These are phyloP conservation scores for Barbatosphaeria neglecta DNA, from an alignment of 495 filamentous ascomycete genomes.

Conservation along the genomic window DNA sequence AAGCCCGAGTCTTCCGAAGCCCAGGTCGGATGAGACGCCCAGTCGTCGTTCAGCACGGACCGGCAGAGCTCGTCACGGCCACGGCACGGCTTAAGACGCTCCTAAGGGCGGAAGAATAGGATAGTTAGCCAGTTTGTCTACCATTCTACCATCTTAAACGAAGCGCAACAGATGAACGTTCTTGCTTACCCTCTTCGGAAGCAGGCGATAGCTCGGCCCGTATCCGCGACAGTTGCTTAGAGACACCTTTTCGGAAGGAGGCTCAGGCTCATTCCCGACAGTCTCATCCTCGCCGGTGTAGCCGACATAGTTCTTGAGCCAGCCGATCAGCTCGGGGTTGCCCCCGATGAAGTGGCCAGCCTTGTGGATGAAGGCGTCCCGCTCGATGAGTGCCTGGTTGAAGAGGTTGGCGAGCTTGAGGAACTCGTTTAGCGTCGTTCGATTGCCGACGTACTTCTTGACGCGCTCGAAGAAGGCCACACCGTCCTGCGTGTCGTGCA, in stretches of 20 bases:
- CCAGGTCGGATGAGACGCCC: slow-evolving; percentile 98
- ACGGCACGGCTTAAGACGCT: slow-evolving; percentile 76
- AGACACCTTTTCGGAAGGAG: slow-evolving; percentile 64
- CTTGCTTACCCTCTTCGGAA: slow-evolving; percentile 63
- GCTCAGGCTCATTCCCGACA: slow-evolving; percentile 66
- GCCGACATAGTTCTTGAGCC: slow-evolving; percentile 69
- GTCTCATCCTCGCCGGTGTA: slow-evolving; percentile 60
- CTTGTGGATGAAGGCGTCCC: slow-evolving; percentile 65
- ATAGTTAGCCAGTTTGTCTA: neutral
- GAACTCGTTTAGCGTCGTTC: slow-evolving; percentile 85
- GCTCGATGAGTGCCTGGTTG: slow-evolving; percentile 79
- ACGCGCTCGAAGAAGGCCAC: slow-evolving; percentile 89
- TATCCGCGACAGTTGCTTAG: slow-evolving; percentile 87
- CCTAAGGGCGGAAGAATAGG: slow-evolving; percentile 30
- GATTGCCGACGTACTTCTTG: slow-evolving; percentile 91
- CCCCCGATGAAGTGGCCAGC: slow-evolving; percentile 77
- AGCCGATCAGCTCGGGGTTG: slow-evolving; percentile 75
- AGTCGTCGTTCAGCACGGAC: slow-evolving; percentile 88
- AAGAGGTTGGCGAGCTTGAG: slow-evolving; percentile 91
- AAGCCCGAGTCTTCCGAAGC: slow-evolving; percentile 97
- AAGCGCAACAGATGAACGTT: too few species aligned
- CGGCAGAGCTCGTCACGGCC: slow-evolving; percentile 90
- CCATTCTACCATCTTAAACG: neutral
- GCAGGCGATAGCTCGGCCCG: slow-evolving; percentile 85
- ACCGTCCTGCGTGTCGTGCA: slow-evolving; percentile 57